These are phyloP conservation scores for Parafenestella ontariensis DNA, from an alignment of 2,329 filamentous ascomycete species.

Conservation along the genomic window DNA sequence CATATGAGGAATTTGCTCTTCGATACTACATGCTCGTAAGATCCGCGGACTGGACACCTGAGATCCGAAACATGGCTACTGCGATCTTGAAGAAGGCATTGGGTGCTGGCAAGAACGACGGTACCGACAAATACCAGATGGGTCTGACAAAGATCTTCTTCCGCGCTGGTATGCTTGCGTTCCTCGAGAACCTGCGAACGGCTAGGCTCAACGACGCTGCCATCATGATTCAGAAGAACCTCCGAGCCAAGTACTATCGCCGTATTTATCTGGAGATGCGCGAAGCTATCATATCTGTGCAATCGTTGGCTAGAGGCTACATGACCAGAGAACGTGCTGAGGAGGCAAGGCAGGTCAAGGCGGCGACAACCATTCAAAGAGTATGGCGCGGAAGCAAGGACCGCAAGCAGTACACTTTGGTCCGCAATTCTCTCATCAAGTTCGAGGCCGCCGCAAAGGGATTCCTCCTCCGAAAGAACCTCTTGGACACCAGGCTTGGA, in stretches of 20 bases:
- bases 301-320: slow-evolving; percentile 79
- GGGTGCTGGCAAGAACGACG: slow-evolving; percentile 66
- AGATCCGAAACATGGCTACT: slow-evolving; percentile 93
- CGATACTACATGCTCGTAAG: slow-evolving; percentile 98
- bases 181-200: slow-evolving; percentile 92
- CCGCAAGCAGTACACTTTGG: slow-evolving; percentile 77
- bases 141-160: slow-evolving; percentile 99
- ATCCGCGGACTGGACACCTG: slow-evolving; percentile 87
- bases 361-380: slow-evolving; percentile 92
- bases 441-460: slow-evolving; percentile 93
- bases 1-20: slow-evolving; percentile 96
- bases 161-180: slow-evolving; percentile 97
- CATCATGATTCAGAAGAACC: slow-evolving; percentile 98
- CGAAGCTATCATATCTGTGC: slow-evolving; percentile 78
- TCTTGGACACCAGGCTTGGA: slow-evolving; percentile 91
- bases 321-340: slow-evolving; percentile 79
- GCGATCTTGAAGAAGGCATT: slow-evolving; percentile 89
- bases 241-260: slow-evolving; percentile 93
- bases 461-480: slow-evolving; percentile 86
- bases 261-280: slow-evolving; percentile 88
- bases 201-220: slow-evolving; percentile 90
- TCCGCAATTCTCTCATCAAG: slow-evolving; percentile 83
- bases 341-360: slow-evolving; percentile 81
- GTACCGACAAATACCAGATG: slow-evolving; percentile 94
- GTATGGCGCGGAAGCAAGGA: slow-evolving; percentile 95